Base-by-base conservation (phyloP, 108 stramenopile genomes). In the Nannochloropsis gaditana region DNA sequence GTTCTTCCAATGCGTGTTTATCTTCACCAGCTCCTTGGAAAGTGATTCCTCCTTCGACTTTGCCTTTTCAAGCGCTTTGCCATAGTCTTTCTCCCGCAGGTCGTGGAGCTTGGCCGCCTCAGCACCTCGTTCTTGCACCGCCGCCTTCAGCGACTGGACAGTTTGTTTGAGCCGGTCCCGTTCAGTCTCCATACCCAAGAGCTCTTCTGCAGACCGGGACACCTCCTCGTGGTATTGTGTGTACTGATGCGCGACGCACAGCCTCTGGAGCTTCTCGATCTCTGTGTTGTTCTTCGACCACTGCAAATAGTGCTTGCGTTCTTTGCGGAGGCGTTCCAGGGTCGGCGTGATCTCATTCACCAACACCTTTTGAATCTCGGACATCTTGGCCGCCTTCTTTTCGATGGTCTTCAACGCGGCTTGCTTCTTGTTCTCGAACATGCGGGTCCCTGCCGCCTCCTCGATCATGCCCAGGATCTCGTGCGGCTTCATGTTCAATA, bases 381-480 rank as follows among this genome's bases (percentile, higher is more conserved):
- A 94, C 43, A 87, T 95, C 87, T 99, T 99, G 88, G 92, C 91
- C 86, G 97, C 96, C 91, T 99, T 99, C 90, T 98, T 98, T 44
- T 96, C 97, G 84, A 99, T 98, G 43, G 96, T 98, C 88, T 96
- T 96, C 85, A 97, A 89, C n/a, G 99, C 96, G 81, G 91, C 91
- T 42, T 93, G 92, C 90, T 96, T 94, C 85, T 98, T 98, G 42
- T 93, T 95, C 90, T 99, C 99, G 93, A 96, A 99, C 99, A 99
- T 99, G 79, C 99, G 94, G 41, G 99, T 99, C 9, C 99, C 99
- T 0, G 97, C 99, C 11, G 99, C 97, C 92, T 99, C 99, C 92
- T 99, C 99, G 43, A 99, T 95, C 99, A 99, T 99, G 45, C 96
- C 95, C 44, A 99, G 93, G 88, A 97, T 97, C 90, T 99, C 99